Evolutionary conservation across 495 filamentous ascomycete species (phyloP), one percentile per base, ranked within the genome.

Genomic region (Usnea hakonensis): DNA sequence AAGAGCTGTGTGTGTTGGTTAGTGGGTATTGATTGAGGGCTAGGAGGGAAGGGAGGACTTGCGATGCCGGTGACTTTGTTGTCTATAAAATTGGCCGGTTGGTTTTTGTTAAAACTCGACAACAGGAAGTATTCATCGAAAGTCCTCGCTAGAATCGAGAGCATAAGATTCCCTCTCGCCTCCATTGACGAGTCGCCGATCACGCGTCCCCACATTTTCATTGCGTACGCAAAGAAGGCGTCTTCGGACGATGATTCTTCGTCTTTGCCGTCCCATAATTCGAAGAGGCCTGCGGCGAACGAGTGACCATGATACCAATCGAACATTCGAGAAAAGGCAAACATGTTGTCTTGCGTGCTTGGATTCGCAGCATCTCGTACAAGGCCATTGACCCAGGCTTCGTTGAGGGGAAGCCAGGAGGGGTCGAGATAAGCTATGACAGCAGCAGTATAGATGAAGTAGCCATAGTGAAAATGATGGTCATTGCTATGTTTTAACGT

Each of bases 221-320:
- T 76, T 0, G 88, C 88, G 68, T 97, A 97, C 2, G 88, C 84
- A 65, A 89, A 90, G 79, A 91, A 86, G 44, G 88, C 82, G 73
- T 98, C 94, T 76, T 98, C 94, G 9, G 89, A 94, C 43, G 87
- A 87, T 21, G 87, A 91, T 71, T 98, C 94, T 70, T 97, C 79
- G 69, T 98, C 89, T 69, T 97, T 96, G 65, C 91, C 89, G 69
- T 98, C 95, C 41, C 76, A 81, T n/a, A 87, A 86, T 65, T 91
- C 90, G 72, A 89, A 95, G n/a, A 98, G 80, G 9, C 94, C 94
- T 66, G 96, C 90, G 2, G 94, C 95, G 89, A 93, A 98, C 13
- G 88, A 92, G 79, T 98, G 94, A 8, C 94, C 94, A 70, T 95
- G 85, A 75, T 83, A 97, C 89, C 91, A 96, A 74, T 98, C 94